These are phyloP conservation scores for Xylariaceae sp. DNA, from an alignment of 2,329 filamentous ascomycete genomes.

Conservation along the genomic window DNA sequence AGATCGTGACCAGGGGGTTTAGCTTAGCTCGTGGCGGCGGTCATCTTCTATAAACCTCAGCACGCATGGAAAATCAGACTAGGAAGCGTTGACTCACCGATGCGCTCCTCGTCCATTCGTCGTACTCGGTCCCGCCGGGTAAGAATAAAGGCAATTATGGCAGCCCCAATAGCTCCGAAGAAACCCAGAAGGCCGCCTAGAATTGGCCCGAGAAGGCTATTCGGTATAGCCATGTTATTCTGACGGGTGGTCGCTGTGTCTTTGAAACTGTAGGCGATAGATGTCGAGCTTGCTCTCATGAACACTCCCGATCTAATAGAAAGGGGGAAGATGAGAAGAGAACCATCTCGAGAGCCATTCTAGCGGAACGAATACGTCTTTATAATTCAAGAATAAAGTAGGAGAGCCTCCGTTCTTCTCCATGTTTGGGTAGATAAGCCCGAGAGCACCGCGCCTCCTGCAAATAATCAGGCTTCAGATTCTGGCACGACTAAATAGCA, in stretches of 20 bases:
- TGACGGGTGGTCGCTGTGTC: neutral
- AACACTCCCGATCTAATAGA: neutral
- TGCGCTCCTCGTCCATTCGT: slow-evolving; percentile 5
- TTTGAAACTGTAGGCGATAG: neutral
- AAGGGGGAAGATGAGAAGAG: neutral
- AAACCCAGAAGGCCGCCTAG: slow-evolving; percentile 18
- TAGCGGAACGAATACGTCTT: neutral
- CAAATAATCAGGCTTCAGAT: neutral
- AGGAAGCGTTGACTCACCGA: slow-evolving; percentile 6
- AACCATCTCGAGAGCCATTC: neutral
- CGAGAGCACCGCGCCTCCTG: neutral
- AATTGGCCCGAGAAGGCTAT: slow-evolving; percentile 15
- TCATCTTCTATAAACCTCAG: slow-evolving; percentile 9
- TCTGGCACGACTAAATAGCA: neutral
- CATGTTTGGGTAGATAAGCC: slow-evolving; percentile 1
- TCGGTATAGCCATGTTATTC: slow-evolving; percentile 8
- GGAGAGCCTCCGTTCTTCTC: neutral
- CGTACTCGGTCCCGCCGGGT: slow-evolving; percentile 1
- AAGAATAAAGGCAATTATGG: slow-evolving; percentile 11
- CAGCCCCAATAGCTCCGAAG: slow-evolving; percentile 16
- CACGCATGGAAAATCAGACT: neutral
- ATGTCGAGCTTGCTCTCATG: neutral
- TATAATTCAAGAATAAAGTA: neutral
- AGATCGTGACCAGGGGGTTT: too few relatives aligned
- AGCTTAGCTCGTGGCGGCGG: slow-evolving; percentile 2